Base-by-base conservation (phyloP, 305 asterid species). In the Nicotiana rustica region DNA sequence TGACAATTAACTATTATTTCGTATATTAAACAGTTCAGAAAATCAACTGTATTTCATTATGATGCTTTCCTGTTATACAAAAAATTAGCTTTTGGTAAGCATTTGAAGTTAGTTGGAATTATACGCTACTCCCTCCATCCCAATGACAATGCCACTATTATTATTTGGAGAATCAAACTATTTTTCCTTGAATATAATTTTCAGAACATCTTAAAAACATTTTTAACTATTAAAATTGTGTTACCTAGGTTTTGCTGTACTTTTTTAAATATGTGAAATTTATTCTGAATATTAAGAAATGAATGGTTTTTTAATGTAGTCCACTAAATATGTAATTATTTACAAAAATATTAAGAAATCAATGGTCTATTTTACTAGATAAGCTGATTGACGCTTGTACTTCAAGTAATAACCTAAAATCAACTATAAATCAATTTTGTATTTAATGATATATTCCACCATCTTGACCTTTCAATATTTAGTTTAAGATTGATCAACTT, bases 1-100 rank as follows among this genome's bases (percentile, higher is more conserved):
- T 70, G 78, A 41, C 78, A 70, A 68, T 41, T 41, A 41, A 41
- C 59, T n/a, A 38, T 36, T 41, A 38, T 36, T 70, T 41, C 12
- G 44, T 70, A 41, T 41, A 25, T 70, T 68, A 36, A 36, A 4
- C 6, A 70, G 77, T 29, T 0, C 4, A 41, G 0, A 57, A 49
- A 5, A 10, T 68, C n/a, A 36, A 36, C 77, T 36, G 77, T 9
- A 36, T 29, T 36, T 68, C 13, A 36, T n/a, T 68, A 68, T 68
- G 9, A 17, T 36, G 7, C 36, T n/a, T 68, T 68, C 77, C 56
- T n/a, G 59, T 44, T 44, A 10, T 70, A 12, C 1, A 6, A 41
- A 57, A 70, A 57, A 10, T 70, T 12, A 19, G 35, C 47, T 44
- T 68, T 68, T 25, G 59, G 60, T 70, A 70, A 44, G 59, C 60